These are phyloP conservation scores for Taphrina deformans DNA, from an alignment of 1,139 yeast species.

Conservation along the genomic window DNA sequence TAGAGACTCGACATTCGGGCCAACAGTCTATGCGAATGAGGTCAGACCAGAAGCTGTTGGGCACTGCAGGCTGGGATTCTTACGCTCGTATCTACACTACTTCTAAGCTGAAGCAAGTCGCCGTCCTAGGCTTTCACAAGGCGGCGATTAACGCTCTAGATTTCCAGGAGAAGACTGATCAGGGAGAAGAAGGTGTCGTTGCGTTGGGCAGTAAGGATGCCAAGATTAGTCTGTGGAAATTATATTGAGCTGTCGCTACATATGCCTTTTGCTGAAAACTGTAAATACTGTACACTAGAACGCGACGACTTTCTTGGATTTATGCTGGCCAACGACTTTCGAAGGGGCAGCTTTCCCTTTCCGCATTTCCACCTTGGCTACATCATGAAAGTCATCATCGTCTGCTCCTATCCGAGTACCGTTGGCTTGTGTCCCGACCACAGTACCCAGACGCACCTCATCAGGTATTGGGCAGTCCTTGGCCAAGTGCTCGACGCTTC, in stretches of 20 bases:
- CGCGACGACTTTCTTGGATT: conserved; percentile 9
- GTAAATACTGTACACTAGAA: conserved; percentile 2
- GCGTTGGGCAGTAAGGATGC: conserved; percentile 30
- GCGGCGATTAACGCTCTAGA: conserved; percentile 12
- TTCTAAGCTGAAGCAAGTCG: conserved; percentile 16
- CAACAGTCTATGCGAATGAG: conserved; percentile 21
- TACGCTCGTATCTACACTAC: neutral
- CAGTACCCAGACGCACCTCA: conserved; percentile 33
- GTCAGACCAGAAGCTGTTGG: conserved; percentile 7
- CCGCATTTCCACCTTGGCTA: conserved; percentile 15
- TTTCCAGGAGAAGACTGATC: neutral
- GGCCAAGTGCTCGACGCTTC: conserved; percentile 31
- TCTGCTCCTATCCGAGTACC: conserved; percentile 29
- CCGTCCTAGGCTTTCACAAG: conserved; percentile 27
- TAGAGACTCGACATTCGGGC: conserved; percentile 23
- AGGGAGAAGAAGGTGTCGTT: neutral
- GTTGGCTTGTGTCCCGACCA: conserved; percentile 27
- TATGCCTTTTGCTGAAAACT: neutral
- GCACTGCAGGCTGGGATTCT: conserved; percentile 28
- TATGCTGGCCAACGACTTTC: neutral
- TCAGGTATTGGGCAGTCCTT: conserved; percentile 34
- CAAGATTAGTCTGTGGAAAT: conserved; percentile 32
- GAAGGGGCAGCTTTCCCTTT: neutral
- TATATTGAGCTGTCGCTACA: conserved; percentile 3
- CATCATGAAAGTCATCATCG: conserved; percentile 35